A percentile compares a stretch with the other conserved stretches of the same genome.
phyloP scores from a whole-genome alignment of 2,329 filamentous ascomycete species.

The Cladosporium oxysporum region DNA sequence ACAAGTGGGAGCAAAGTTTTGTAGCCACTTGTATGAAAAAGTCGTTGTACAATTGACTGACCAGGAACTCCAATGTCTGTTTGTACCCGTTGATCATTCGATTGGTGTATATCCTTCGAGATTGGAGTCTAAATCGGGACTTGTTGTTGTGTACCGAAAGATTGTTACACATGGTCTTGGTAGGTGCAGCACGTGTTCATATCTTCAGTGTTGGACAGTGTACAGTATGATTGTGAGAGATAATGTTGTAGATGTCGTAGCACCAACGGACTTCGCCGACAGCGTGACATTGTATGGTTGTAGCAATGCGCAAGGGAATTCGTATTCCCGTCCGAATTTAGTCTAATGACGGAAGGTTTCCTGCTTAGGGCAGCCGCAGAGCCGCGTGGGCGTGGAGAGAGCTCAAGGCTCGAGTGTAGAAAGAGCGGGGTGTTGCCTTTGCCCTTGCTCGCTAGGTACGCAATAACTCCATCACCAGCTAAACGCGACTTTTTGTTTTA shows the following conservation, averaged over 20 bases:
- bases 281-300: not conserved
- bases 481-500: not conserved
- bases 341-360: not conserved
- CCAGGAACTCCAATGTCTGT: too few relatives aligned
- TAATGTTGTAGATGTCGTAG: not conserved
- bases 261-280: not conserved
- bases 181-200: too few relatives aligned
- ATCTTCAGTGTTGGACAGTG: too few relatives aligned
- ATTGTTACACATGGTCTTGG: too few relatives aligned
- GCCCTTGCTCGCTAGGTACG: not conserved
- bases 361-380: constrained; percentile 2
- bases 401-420: not conserved
- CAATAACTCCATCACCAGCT: not conserved
- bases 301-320: not conserved
- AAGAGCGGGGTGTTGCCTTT: not conserved
- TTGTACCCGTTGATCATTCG: too few relatives aligned
- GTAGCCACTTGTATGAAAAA: too few relatives aligned
- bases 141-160: too few relatives aligned
- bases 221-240: not conserved
- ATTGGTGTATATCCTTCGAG: too few relatives aligned
- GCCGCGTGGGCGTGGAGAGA: not conserved
- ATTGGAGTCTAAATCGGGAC: too few relatives aligned
- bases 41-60: too few relatives aligned
- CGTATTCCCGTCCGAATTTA: not conserved
- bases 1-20: too few relatives aligned